These are phyloP conservation scores for Globisporangium abappressorium DNA, from an alignment of 352 stramenopile species.

Conservation along the genomic window DNA sequence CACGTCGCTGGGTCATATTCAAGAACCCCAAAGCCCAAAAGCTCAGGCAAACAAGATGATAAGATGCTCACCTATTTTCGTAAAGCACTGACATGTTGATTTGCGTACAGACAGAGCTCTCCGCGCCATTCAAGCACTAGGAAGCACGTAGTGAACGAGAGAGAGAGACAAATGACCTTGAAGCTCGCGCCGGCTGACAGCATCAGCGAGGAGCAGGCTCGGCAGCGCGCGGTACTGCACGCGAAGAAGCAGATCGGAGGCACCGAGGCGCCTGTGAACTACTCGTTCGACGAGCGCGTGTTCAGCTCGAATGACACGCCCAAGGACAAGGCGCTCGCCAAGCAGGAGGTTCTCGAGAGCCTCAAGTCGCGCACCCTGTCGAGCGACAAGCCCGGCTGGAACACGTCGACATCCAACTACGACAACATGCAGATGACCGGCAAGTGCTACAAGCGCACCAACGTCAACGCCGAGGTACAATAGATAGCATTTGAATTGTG, in stretches of 20 bases:
- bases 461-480: conserved; percentile 62
- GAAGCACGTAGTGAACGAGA: background rate
- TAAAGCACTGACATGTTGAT: background rate
- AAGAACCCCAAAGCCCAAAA: background rate
- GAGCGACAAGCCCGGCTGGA: conserved; percentile 51
- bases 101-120: background rate
- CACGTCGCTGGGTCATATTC: background rate
- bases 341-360: conserved; percentile 57
- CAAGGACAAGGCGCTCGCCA: conserved; percentile 47
- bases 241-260: conserved; percentile 68
- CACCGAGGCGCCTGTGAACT: conserved; percentile 57
- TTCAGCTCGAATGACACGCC: conserved; percentile 67
- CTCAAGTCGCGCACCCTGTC: conserved; percentile 63
- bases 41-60: background rate
- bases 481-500: too few relatives aligned
- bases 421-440: conserved; percentile 70
- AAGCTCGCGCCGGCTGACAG: conserved; percentile 12
- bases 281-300: conserved; percentile 67
- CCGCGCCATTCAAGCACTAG: background rate
- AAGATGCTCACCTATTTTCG: conserved; percentile 11
- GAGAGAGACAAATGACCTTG: background rate
- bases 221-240: conserved; percentile 22
- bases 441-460: conserved; percentile 76
- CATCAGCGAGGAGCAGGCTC: conserved; percentile 17
- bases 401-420: conserved; percentile 66